Base-by-base conservation (phyloP, 805 yeast species). In the Zygotorulaspora sp. region DNA sequence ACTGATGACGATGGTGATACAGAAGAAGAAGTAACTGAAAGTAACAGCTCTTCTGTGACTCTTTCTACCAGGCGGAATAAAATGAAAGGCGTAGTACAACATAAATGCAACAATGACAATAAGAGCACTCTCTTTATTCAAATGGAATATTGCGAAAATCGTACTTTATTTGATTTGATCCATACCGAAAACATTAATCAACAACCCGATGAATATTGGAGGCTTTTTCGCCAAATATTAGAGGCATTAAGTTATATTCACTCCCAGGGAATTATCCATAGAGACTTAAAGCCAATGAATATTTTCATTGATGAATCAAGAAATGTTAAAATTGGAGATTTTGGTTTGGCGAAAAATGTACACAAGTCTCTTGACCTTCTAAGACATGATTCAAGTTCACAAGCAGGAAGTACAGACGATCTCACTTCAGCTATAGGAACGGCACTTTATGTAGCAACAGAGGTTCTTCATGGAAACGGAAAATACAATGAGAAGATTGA, bases 141-240 rank as follows among this genome's bases (percentile, higher is more conserved):
- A 57, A 92, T 92, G 99, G 98, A 92, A 60, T 92, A 92, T 53
- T 92, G 99, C 63, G 98, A 92, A 54, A 92, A 90, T 55, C 86
- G 85, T 41, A 90, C 99, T 0, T 63, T 92, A 19, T 74, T 75
- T 35, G 96, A 92, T 62, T 66, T 92, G 44, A 90, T 92, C 32
- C 75, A 71, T 37, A 74, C 77, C 27, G 85, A 81, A 40, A 88
- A 87, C 0, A 67, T 92, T 9, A 83, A 80, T 4, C 66, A 66
- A 7, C 77, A 83, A 33, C 67, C 85, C 0, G 83, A 77, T 41
- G 94, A 85, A 50, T 90, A 89, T 55, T 92, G 97, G 96, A 70
- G 96, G 42, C 67, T 90, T 4, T 74, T 92, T 46, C 70, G 96
- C 30, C 97, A 90, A 57, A 75, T 89, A 3, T 63, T 89, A 16